Percentiles rank a stretch among this genome's conserved stretches.
Evolutionary conservation across 1,139 yeast genomes (phyloP).

Genomic region (Nakaseomyces bracarensis): DNA sequence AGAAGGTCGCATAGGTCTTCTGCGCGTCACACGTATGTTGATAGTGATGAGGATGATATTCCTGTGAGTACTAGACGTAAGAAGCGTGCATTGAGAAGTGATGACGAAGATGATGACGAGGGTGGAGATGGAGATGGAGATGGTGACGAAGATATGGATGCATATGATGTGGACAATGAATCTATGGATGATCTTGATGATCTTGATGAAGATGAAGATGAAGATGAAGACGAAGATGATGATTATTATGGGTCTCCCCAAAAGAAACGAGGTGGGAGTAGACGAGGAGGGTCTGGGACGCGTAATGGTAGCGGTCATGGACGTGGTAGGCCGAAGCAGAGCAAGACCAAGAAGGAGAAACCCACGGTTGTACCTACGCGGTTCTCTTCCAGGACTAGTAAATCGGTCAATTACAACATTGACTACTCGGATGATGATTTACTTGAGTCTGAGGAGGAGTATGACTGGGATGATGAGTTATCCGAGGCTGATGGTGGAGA

Average conservation of each 20-base stretch:
- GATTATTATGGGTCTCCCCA: conserved; percentile 30
- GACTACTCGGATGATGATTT: conserved; percentile 63
- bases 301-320: background rate
- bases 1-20: conserved; percentile 74
- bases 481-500: conserved; percentile 28
- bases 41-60: conserved; percentile 33
- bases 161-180: conserved; percentile 32
- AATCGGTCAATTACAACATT: conserved; percentile 64
- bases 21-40: conserved; percentile 34
- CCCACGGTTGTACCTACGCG: conserved; percentile 38
- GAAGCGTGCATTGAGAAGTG: conserved; percentile 15
- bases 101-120: conserved; percentile 18
- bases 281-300: too few relatives aligned
- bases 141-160: conserved; percentile 20
- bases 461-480: conserved; percentile 16
- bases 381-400: conserved; percentile 68
- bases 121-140: conserved; percentile 20
- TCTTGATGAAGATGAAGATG: conserved; percentile 9
- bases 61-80: conserved; percentile 17
- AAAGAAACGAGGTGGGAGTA: conserved; percentile 21
- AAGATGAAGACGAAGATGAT: conserved; percentile 28
- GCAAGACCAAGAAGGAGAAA: conserved; percentile 14
- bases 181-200: conserved; percentile 22
- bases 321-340: background rate
- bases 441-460: conserved; percentile 46